Conservation (phyloP, 805 yeast species). For the Tetrapisispora namnaoensis region DNA sequence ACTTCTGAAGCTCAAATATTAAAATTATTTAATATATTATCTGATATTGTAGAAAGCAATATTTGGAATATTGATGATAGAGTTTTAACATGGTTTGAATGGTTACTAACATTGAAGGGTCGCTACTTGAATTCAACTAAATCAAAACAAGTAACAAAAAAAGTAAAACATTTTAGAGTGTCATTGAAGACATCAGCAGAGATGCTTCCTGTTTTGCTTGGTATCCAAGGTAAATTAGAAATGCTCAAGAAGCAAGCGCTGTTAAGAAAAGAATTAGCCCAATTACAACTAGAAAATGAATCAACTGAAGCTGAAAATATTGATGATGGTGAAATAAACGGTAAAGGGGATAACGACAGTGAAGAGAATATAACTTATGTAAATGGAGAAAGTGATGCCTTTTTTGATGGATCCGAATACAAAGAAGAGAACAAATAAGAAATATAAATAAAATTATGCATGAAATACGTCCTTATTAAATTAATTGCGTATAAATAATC, state of each 20-base stretch:
- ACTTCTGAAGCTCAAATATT: constrained; percentile 33
- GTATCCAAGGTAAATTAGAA: constrained; percentile 79
- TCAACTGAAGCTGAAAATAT: constrained; percentile 17
- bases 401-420: constrained; percentile 31
- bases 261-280: constrained; percentile 47
- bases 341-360: constrained; percentile 18
- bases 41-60: constrained; percentile 35
- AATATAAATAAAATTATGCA: constrained; percentile 1
- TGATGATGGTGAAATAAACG: constrained; percentile 34
- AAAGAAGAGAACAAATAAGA: constrained; percentile 10
- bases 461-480: neutral
- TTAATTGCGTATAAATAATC: constrained; percentile 1
- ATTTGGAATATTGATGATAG: constrained; percentile 18
- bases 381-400: constrained; percentile 39
- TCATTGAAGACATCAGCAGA: constrained; percentile 47
- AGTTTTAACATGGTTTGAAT: constrained; percentile 61
- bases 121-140: constrained; percentile 25
- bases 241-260: constrained; percentile 67
- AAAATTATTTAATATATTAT: constrained; percentile 37
- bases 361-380: constrained; percentile 29
- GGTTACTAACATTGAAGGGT: constrained; percentile 65
- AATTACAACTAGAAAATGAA: constrained; percentile 26
- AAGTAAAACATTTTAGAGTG: constrained; percentile 46
- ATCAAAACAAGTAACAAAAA: constrained; percentile 26
- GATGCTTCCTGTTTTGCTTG: constrained; percentile 57